Base-by-base conservation (phyloP, 2,329 filamentous ascomycete species). In the Diaporthe australafricana region DNA sequence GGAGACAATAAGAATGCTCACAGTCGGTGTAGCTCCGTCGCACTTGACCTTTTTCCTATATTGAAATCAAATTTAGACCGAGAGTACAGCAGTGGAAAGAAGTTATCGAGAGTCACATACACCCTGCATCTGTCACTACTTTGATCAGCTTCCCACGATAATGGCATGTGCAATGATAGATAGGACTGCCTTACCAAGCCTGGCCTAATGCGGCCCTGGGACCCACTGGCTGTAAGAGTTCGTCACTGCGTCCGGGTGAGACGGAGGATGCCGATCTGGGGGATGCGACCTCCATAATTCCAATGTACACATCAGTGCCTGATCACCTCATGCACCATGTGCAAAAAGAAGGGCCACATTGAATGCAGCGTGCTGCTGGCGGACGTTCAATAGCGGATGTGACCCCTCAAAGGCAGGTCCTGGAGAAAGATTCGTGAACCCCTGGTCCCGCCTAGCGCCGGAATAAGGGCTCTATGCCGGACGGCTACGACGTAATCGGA, bases 391-490 rank as follows among this genome's bases (percentile, higher is more conserved):
- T 35, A 22, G n/a, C 53, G 35, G 6, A 40, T 38, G n/a, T 40
- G 14, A 57, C 53, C 53, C 53, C 53, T 57, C 53, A 17, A 32
- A 57, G n/a, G 9, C 22, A 14, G n/a, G 53, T 38, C 32, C 12
- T 25, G 8, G n/a, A 25, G 32, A 20, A 40, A 38, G 32, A 57
- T 11, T 25, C 53, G 12, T 57, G 53, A 0, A 1, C 6, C 35
- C 32, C 53, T 38, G 53, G 32, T 25, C 53, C 11, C 25, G 8
- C 12, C 6, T 57, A 57, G 53, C 53, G 53, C 53, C 53, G 53
- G 53, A 57, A 57, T 57, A 57, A 57, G 53, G 32, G 11, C 53
- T 17, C 40, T 57, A 57, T 27, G 32, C 53, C 53, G 53, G 53
- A 25, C 17, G 4, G 22, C 25, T n/a, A 57, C 32, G 22, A 57